phyloP scores from a whole-genome alignment of 2,329 filamentous ascomycete genomes.

The Pseudogymnoascus sp. region DNA sequence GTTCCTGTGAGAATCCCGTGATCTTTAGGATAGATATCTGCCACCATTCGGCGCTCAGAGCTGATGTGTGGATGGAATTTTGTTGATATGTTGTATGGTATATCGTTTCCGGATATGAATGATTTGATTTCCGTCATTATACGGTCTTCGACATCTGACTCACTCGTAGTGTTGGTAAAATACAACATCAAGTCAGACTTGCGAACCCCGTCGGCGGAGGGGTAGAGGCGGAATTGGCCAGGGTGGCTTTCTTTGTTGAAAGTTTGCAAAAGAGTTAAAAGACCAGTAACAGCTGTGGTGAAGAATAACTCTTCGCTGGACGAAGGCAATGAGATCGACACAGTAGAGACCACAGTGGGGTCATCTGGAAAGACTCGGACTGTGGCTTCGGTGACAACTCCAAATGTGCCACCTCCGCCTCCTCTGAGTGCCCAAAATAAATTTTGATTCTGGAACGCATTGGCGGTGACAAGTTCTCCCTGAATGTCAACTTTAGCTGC shows the following conservation, averaged over 20 bases:
- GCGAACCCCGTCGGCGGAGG: background rate
- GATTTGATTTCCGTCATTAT: background rate
- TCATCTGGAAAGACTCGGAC: background rate
- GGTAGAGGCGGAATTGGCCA: background rate
- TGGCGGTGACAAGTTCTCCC: slow-evolving; percentile 24
- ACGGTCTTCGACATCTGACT: background rate
- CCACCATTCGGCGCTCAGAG: background rate
- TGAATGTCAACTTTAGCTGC: background rate
- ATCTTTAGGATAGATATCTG: background rate
- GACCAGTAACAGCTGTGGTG: background rate
- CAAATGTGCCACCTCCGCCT: slow-evolving; percentile 39
- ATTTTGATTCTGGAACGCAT: slow-evolving; percentile 35
- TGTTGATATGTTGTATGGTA: background rate
- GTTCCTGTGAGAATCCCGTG: background rate
- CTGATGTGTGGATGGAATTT: background rate
- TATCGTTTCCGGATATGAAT: background rate
- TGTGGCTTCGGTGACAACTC: slow-evolving; percentile 31
- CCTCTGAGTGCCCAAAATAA: slow-evolving; percentile 45
- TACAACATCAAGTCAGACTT: background rate
- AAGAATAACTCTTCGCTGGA: background rate
- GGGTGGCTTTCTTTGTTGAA: background rate
- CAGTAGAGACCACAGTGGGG: background rate
- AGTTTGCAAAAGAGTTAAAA: background rate
- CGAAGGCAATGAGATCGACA: background rate
- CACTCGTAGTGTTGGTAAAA: background rate